These are phyloP conservation scores for Dryas drummondii DNA, from an alignment of 306 rosid genomes.

Conservation along the genomic window DNA sequence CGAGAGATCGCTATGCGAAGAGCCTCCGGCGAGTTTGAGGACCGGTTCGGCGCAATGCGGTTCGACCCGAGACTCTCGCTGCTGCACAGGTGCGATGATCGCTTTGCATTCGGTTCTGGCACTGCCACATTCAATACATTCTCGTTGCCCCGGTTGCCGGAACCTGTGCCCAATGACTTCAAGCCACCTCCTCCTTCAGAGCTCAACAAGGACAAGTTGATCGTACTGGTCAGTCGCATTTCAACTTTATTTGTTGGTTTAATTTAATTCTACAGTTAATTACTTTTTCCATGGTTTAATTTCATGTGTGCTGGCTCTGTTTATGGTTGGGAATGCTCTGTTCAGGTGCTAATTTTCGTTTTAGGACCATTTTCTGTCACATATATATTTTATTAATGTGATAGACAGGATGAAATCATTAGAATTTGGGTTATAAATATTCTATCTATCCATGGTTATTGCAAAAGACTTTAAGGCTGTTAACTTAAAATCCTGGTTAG, in stretches of 20 bases:
- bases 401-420: too few relatives aligned
- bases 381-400: too few relatives aligned
- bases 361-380: neutral
- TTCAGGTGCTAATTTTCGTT: neutral
- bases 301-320: too few relatives aligned
- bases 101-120: neutral
- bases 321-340: neutral
- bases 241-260: neutral
- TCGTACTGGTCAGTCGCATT: conserved; percentile 34
- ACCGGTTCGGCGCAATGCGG: conserved; percentile 9
- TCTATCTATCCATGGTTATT: too few relatives aligned
- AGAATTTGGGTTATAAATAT: too few relatives aligned
- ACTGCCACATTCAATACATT: neutral
- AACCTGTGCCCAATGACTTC: conserved; percentile 5
- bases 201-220: conserved; percentile 32
- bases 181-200: neutral
- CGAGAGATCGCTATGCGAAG: conserved; percentile 32
- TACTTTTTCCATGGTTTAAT: neutral
- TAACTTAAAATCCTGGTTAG: neutral
- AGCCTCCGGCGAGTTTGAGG: conserved; percentile 3
- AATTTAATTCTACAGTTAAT: neutral
- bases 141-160: neutral
- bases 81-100: conserved; percentile 15
- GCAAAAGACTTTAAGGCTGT: neutral
- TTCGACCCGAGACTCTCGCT: conserved; percentile 5